Base-by-base conservation (phyloP, 2,329 filamentous ascomycete genomes). In the Aureobasidium melanogenum region DNA sequence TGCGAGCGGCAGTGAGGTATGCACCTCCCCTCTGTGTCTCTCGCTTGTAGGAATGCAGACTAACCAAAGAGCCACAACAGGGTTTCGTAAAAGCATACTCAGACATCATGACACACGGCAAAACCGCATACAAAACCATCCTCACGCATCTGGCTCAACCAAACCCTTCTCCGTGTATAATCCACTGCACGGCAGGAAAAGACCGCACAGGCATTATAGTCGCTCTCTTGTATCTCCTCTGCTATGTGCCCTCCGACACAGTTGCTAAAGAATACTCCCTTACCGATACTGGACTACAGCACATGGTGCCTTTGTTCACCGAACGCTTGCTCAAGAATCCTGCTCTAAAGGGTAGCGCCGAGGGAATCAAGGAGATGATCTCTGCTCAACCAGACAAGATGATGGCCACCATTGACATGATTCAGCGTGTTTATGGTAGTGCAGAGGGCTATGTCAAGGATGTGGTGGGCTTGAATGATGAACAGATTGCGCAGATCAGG, bases 101-200 rank as follows among this genome's bases (percentile, higher is more conserved):
- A 26, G 79, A 82, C 64, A 89, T 89, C 62, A 74, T 88, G 38
- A 70, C 74, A 9, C 73, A 78, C 26, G 86, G 77, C 0, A 78
- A 79, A 0, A 72, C 76, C 8, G 77, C 81, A 1, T 88, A 82
- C 68, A 71, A 72, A n/a, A 76, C 76, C 1, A 87, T 91, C 63
- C 77, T 90, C 41, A 70, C 73, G 17, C 82, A 89, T 66, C 75
- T 90, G 71, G 82, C 67, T 65, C 62, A 73, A 54, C 68, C 72
- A 26, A 66, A 74, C 10, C 64, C 68, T 10, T 67, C 74, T 57
- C 70, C 76, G 46, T 73, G 87, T 10, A 75, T 90, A 7, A 76
- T 91, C 8, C 88, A 92, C 69, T 91, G 88, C 72, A 88, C 87
- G 0, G 87, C 86, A 0, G 88, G 88, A 14, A 92, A 92, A 73